Evolutionary conservation across 169 alveolate species (phyloP).

Genomic region (Eimeria sp.): DNA sequence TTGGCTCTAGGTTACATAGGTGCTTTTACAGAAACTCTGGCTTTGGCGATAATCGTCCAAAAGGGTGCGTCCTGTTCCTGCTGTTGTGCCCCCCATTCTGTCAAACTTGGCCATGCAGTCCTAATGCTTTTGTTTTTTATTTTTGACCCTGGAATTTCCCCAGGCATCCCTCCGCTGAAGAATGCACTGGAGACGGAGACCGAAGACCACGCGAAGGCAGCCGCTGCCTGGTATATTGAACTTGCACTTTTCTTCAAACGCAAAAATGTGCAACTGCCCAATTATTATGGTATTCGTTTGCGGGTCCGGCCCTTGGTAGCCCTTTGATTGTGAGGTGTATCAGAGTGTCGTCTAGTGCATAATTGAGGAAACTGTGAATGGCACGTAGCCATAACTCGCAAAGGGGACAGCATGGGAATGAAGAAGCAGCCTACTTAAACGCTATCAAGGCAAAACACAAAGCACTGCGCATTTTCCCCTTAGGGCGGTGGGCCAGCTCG

Average conservation of each 20-base stretch:
- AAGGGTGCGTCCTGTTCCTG: slow-evolving; percentile 67
- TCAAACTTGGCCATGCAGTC: not conserved
- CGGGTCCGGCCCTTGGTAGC: not conserved
- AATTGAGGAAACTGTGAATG: not conserved
- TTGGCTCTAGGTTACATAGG: slow-evolving; percentile 96
- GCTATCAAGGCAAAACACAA: not conserved
- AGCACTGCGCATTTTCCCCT: not conserved
- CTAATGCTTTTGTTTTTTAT: not conserved
- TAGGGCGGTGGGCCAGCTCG: slow-evolving; percentile 94
- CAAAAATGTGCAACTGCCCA: no score
- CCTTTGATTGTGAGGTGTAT: not conserved
- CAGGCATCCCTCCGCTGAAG: slow-evolving; percentile 96
- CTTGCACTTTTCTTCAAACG: no score
- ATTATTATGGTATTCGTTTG: not conserved
- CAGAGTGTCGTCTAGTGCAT: not conserved
- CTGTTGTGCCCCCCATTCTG: not conserved
- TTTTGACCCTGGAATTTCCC: not conserved
- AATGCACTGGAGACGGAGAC: slow-evolving; percentile 96
- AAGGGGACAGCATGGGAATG: not conserved
- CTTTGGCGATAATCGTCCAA: slow-evolving; percentile 96
- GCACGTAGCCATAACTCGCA: not conserved
- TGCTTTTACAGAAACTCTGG: slow-evolving; percentile 96
- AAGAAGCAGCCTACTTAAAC: no score
- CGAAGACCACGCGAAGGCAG: slow-evolving; percentile 96
- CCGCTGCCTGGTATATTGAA: slow-evolving; percentile 93